phyloP scores from a whole-genome alignment of 1,284 basidiomycete genomes.

The Cronartium ribicola region DNA sequence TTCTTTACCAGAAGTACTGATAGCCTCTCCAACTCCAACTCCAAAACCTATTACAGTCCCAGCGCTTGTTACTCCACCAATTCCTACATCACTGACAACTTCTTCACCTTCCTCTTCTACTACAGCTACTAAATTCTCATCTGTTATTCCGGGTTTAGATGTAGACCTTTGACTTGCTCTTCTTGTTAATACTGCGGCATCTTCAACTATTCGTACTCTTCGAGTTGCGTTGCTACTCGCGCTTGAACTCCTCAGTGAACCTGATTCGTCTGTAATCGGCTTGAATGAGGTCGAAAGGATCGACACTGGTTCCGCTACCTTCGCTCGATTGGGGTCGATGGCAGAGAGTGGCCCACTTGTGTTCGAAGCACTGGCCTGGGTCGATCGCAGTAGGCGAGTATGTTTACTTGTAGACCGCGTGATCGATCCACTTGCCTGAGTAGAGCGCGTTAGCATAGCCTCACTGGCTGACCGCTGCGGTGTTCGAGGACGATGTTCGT shows the following conservation, averaged over 20 bases:
- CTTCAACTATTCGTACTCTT: conserved; percentile 2
- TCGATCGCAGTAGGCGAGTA: no score
- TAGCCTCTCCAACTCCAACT: conserved; percentile 22
- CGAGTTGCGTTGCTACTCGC: neutral
- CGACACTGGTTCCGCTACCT: neutral
- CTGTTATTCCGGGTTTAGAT: neutral
- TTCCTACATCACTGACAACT: neutral
- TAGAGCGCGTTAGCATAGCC: neutral
- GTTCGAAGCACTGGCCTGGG: neutral
- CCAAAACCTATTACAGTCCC: conserved; percentile 1
- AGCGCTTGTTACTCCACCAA: neutral
- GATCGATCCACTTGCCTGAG: no score
- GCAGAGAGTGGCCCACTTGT: neutral
- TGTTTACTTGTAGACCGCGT: no score
- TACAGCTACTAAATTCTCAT: neutral
- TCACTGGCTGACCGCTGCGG: neutral
- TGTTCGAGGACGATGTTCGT: neutral
- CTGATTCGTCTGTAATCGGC: neutral
- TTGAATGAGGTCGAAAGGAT: neutral
- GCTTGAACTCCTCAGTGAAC: neutral
- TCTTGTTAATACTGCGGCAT: neutral
- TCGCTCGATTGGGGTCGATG: neutral
- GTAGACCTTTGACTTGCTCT: neutral
- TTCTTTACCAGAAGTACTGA: conserved; percentile 19
- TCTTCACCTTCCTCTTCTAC: neutral